A percentile compares a stretch with the other conserved stretches of the same genome.
Evolutionary conservation across 768 basidiomycete genomes (phyloP).

Genomic region (Agaricus subrufescens): DNA sequence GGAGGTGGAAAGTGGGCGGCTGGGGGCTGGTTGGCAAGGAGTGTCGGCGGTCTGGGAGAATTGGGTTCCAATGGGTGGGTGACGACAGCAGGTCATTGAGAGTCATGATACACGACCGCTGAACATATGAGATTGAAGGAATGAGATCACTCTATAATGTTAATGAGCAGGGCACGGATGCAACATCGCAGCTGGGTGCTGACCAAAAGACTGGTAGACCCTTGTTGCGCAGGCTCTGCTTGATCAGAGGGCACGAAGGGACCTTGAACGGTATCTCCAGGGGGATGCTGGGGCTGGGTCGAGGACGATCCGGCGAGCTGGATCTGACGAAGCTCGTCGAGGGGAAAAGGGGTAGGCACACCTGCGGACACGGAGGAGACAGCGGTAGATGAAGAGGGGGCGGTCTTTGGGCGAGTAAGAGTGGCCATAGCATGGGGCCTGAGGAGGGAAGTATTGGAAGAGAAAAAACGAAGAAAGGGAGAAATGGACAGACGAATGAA

Average conservation of each 20-base stretch:
- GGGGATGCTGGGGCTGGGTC: slow-evolving; percentile 4
- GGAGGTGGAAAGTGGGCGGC: slow-evolving; percentile 23
- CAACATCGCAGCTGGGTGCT: slow-evolving; percentile 12
- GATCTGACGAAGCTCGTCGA: slow-evolving; percentile 24
- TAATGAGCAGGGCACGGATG: slow-evolving; percentile 3
- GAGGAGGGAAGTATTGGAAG: neutral
- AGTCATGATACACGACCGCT: slow-evolving; percentile 70
- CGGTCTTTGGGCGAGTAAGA: slow-evolving; percentile 28
- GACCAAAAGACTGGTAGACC: slow-evolving; percentile 16
- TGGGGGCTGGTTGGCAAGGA: slow-evolving; percentile 50
- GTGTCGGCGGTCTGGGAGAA: slow-evolving; percentile 55
- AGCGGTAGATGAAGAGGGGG: slow-evolving; percentile 18
- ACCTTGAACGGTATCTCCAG: slow-evolving; percentile 8
- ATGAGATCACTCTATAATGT: slow-evolving; percentile 49
- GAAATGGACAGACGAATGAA: neutral
- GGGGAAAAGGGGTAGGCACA: slow-evolving; percentile 38
- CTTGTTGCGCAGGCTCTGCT: slow-evolving; percentile 9
- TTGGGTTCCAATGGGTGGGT: slow-evolving; percentile 45
- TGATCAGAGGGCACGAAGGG: neutral
- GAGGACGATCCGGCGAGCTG: slow-evolving; percentile 7
- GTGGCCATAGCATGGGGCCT: slow-evolving; percentile 30
- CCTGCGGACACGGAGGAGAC: slow-evolving; percentile 21
- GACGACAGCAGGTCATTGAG: slow-evolving; percentile 63
- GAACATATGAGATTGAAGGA: slow-evolving; percentile 70
- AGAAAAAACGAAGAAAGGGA: neutral